Evolutionary conservation across 495 filamentous ascomycete species (phyloP).

Genomic region (Elaphomyces granulatus): DNA sequence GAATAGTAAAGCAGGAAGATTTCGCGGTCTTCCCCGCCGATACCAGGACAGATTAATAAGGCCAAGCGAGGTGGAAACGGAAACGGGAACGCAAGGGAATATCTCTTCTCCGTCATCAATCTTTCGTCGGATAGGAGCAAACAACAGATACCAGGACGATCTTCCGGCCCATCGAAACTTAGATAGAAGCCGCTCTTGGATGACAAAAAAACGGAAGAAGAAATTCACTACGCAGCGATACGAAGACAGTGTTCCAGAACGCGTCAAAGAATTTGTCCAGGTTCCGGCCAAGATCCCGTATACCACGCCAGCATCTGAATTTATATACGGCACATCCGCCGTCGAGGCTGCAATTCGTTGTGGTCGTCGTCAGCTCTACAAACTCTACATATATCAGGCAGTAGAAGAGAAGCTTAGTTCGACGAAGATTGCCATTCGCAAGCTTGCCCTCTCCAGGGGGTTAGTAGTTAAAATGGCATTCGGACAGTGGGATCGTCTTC

Average conservation of each 20-base stretch:
- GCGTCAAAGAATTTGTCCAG: slow-evolving; percentile 25
- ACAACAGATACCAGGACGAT: slow-evolving; percentile 1
- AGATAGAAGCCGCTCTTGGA: neutral
- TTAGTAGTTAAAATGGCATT: slow-evolving; percentile 40
- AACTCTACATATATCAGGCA: slow-evolving; percentile 57
- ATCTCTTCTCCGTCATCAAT: neutral
- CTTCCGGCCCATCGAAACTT: neutral
- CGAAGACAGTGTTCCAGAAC: slow-evolving; percentile 15
- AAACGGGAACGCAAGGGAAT: no score
- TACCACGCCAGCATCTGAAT: slow-evolving; percentile 76
- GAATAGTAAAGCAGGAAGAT: slow-evolving; percentile 21
- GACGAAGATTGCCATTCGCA: slow-evolving; percentile 34
- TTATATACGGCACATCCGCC: slow-evolving; percentile 70
- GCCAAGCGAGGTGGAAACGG: neutral
- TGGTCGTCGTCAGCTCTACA: slow-evolving; percentile 58
- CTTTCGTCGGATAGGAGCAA: neutral
- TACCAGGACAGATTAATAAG: slow-evolving; percentile 8
- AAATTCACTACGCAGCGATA: neutral
- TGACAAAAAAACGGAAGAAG: neutral
- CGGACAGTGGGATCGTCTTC: slow-evolving; percentile 41
- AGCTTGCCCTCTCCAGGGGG: slow-evolving; percentile 41
- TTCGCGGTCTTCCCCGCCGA: slow-evolving; percentile 16
- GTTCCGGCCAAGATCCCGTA: slow-evolving; percentile 53
- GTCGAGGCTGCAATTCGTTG: slow-evolving; percentile 70
- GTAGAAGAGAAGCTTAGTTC: slow-evolving; percentile 26